Evolutionary conservation across 345 rosid genomes (phyloP), one percentile per base, ranked within the genome.

Genomic region (Sisymbrium altissimum): DNA sequence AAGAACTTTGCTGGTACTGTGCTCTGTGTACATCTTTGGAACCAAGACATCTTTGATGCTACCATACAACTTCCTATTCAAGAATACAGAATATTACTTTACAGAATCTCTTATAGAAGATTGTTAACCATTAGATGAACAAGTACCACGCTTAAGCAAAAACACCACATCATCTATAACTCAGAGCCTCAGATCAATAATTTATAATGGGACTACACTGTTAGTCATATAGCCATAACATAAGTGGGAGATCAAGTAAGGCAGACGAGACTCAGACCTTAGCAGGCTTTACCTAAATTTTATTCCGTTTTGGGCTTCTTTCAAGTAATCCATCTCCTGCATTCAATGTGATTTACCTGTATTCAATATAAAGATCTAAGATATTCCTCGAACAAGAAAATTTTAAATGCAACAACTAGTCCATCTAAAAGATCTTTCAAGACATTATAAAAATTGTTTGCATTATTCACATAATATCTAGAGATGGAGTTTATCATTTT

Each of bases 241-340:
- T 53, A 23, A 41, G 30, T 3, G 30, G 43, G 19, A 55, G 50
- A 54, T 61, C 43, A 45, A 70, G 56, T 50, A 61, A 36, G 44
- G 61, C 45, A 18, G 55, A n/a, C 6, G 54, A 45, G 64, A 69
- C 75, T 76, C 59, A 54, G 54, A 71, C 67, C 67, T 77, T 70
- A 39, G 67, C 43, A 77, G 62, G 72, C 17, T 65, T 70, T 85
- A 94, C 97, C 95, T 86, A 81, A 94, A 91, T 84, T 81, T 91
- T 70, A 83, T 74, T 78, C 98, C 98, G 78, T 94, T 94, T 33
- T 78, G 81, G 6, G 97, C 97, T 85, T 94, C 98, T 69, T 84
- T 91, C 73, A 73, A 73, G 80, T 94, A 94, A 82, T 94, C 94
- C 93, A 94, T 86, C 98, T 94, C 98, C 98, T 94, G 97, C 97